These are phyloP conservation scores for Chimonanthus praecox DNA, from an alignment of 164 flowering plant genomes.

Conservation along the genomic window DNA sequence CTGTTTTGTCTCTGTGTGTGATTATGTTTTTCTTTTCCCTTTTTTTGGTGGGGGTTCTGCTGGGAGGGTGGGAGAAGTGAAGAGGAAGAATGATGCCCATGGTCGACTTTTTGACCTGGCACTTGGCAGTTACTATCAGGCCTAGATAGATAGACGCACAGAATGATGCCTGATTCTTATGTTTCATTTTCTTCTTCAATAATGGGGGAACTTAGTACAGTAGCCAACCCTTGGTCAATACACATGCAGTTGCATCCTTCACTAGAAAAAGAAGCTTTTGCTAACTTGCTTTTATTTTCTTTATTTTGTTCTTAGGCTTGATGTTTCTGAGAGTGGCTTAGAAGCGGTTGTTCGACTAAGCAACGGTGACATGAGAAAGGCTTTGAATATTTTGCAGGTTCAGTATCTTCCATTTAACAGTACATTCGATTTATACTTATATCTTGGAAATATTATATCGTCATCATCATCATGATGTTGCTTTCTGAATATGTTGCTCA, in stretches of 20 bases:
- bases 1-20: no score
- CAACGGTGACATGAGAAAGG: slow-evolving; percentile 99
- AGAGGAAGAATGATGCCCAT: no score
- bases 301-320: slow-evolving; percentile 45
- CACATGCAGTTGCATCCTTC: neutral
- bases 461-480: neutral
- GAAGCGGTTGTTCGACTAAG: slow-evolving; percentile 82
- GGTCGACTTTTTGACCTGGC: no score
- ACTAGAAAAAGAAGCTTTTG: neutral
- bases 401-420: neutral
- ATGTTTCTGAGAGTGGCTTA: slow-evolving; percentile 75
- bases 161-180: no score
- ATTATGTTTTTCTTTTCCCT: no score
- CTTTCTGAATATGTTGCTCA: no score
- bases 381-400: slow-evolving; percentile 97
- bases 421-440: neutral
- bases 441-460: neutral
- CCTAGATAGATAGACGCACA: no score
- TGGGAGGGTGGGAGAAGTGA: no score
- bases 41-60: no score
- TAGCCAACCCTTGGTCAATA: neutral
- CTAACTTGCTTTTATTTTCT: neutral
- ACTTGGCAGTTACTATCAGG: no score
- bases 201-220: neutral
- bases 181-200: no score